Conservation (phyloP, 192 early-diverging fungal species). For the Coemansia sp. region DNA sequence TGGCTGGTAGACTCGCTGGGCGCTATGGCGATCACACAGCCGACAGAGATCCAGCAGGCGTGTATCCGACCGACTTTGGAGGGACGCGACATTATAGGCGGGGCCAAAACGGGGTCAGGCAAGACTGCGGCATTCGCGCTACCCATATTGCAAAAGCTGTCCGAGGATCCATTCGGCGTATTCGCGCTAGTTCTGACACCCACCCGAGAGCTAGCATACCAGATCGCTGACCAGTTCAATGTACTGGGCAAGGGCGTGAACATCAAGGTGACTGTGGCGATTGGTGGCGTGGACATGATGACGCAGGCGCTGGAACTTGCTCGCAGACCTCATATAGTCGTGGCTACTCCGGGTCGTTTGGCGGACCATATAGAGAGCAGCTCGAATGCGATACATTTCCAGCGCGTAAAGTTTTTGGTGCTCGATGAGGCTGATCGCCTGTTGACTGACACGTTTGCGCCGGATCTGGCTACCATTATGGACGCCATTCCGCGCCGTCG, state of each 20-base stretch:
- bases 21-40: slow-evolving; percentile 79
- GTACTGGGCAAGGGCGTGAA: slow-evolving; percentile 89
- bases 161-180: slow-evolving; percentile 95
- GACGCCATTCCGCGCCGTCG: slow-evolving; percentile 76
- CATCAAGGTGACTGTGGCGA: slow-evolving; percentile 82
- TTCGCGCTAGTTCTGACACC: slow-evolving; percentile 97
- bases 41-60: slow-evolving; percentile 92
- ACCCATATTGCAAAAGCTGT: slow-evolving; percentile 93
- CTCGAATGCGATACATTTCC: slow-evolving; percentile 71
- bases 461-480: slow-evolving; percentile 82
- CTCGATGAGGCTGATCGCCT: slow-evolving; percentile 97
- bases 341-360: slow-evolving; percentile 94
- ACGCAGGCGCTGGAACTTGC: slow-evolving; percentile 87
- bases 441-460: slow-evolving; percentile 81
- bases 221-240: slow-evolving; percentile 98
- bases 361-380: slow-evolving; percentile 91
- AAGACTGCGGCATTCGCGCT: slow-evolving; percentile 99
- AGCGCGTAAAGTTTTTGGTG: slow-evolving; percentile 80
- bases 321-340: slow-evolving; percentile 85
- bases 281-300: slow-evolving; percentile 97
- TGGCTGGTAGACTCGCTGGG: slow-evolving; percentile 84
- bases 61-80: slow-evolving; percentile 82
- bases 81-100: slow-evolving; percentile 87
- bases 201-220: slow-evolving; percentile 95
- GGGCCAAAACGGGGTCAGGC: slow-evolving; percentile 95